Evolutionary conservation across 2,329 filamentous ascomycete genomes (phyloP), one percentile per base, ranked within the genome.

Genomic region (Diaporthe citri): DNA sequence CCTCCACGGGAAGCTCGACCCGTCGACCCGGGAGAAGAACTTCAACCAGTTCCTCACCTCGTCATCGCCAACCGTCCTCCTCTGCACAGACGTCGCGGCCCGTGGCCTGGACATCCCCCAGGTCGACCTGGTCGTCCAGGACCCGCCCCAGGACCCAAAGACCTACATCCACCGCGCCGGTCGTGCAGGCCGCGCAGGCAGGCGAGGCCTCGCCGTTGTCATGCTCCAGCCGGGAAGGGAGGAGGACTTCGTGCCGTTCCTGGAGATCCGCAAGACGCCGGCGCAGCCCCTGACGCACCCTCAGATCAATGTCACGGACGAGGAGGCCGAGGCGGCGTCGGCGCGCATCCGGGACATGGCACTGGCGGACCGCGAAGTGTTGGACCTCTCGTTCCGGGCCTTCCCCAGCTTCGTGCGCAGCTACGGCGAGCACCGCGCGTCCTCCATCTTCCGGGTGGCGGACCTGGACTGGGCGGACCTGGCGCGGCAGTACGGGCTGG

Each of bases 111-210:
- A 98, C 82, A 97, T 98, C 70, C 95, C 96, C 0, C 91, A 95
- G 72, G 95, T 98, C 57, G 96, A 98, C 81, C 88, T 98, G 0
- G 96, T 98, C 4, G 90, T 98, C 3, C 96, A 98, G 82, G 96
- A 98, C 81, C 94, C 80, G 84, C 95, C 81, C 1, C 95, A 93
- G 55, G 96, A 98, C 79, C 95, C 96, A 0, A 98, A 98, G 82
- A 95, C 94, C 15, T 98, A 98, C 80, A 95, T 99, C 76, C 97
- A 99, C 83, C 93, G 97, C 7, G 94, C 97, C 39, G 97, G 97
- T 1, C 90, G 97, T 77, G 95, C 97, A 0, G 97, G 97, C 0
- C 90, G 97, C 31, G 98, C 98, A 81, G 96, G 96, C 0, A 90
- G 96, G 76, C 92, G 93, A 76, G 97, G 97, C 0, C 85, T 98